phyloP scores from a whole-genome alignment of 257 asterid genomes.

The Thymus mandschuricus region DNA sequence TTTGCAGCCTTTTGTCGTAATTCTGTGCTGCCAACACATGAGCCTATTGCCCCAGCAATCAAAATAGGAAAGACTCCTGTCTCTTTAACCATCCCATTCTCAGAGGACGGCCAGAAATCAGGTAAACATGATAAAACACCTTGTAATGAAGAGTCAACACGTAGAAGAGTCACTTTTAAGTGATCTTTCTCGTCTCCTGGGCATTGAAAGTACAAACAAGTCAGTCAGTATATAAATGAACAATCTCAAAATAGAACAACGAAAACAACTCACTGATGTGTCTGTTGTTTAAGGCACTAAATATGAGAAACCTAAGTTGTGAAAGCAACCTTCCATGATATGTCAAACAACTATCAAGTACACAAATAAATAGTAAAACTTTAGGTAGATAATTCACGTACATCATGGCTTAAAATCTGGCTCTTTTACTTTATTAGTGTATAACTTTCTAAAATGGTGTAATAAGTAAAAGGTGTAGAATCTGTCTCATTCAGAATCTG shows the following conservation, averaged over 20 bases:
- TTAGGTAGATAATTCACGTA: conserved; percentile 9
- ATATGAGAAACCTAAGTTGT: neutral
- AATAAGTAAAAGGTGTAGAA: too few species aligned
- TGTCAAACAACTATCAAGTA: conserved; percentile 17
- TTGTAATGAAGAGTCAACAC: conserved; percentile 94
- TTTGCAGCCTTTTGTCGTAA: conserved; percentile 87
- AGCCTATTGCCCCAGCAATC: conserved; percentile 97
- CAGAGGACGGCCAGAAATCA: conserved; percentile 85
- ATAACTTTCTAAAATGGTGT: neutral
- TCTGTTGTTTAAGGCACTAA: neutral
- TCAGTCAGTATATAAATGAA: conserved; percentile 31
- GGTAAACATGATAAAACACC: conserved; percentile 98
- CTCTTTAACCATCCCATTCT: conserved; percentile 71
- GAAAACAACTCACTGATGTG: conserved; percentile 16
- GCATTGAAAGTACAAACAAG: conserved; percentile 31
- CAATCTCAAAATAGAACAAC: conserved; percentile 20
- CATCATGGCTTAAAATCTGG: neutral
- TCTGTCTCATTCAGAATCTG: neutral
- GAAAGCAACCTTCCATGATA: conserved; percentile 14
- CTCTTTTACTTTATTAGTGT: conserved; percentile 1
- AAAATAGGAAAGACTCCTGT: conserved; percentile 55
- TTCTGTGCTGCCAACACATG: conserved; percentile 84
- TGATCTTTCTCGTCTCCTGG: conserved; percentile 97
- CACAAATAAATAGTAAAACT: conserved; percentile 17
- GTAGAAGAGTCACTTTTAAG: conserved; percentile 98